Conservation (phyloP, 495 filamentous ascomycete genomes). For the Staphylotrichum longicolle region DNA sequence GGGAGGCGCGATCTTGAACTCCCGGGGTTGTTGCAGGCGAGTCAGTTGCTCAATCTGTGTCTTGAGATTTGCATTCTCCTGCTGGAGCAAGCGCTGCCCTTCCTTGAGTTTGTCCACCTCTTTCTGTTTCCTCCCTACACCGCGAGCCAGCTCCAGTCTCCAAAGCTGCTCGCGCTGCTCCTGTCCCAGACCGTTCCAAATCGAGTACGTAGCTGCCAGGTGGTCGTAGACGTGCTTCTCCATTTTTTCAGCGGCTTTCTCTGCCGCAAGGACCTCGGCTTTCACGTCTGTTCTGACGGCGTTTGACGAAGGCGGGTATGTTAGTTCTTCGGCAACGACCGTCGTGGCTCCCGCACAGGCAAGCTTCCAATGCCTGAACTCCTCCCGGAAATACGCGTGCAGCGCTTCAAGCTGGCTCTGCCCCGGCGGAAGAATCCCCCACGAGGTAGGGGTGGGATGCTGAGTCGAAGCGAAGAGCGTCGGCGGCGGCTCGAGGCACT, state of each 20-base stretch:
- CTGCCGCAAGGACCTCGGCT: constrained; percentile 41
- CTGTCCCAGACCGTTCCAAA: constrained; percentile 62
- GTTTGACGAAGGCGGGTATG: constrained; percentile 36
- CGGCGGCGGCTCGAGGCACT: constrained; percentile 73
- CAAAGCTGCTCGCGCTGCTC: constrained; percentile 63
- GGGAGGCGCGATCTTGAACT: constrained; percentile 66
- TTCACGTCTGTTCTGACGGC: constrained; percentile 40
- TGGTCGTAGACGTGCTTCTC: constrained; percentile 65
- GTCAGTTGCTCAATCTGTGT: constrained; percentile 66
- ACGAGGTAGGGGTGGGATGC: constrained; percentile 67
- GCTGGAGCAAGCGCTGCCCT: constrained; percentile 59
- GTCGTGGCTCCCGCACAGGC: constrained; percentile 44
- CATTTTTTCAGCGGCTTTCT: constrained; percentile 46
- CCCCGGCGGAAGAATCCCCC: constrained; percentile 70
- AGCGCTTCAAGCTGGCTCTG: constrained; percentile 68
- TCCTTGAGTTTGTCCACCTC: constrained; percentile 61
- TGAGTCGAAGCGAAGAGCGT: constrained; percentile 69
- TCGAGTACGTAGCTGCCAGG: constrained; percentile 63
- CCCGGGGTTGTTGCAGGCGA: constrained; percentile 65
- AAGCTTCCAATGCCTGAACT: constrained; percentile 62
- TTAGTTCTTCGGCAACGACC: constrained; percentile 40
- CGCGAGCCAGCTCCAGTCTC: constrained; percentile 74
- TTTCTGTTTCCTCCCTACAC: constrained; percentile 65
- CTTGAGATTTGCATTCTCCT: constrained; percentile 71
- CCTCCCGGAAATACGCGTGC: constrained; percentile 59